Conservation (phyloP, 345 rosid genomes). For the Tarenaya hassleriana region DNA sequence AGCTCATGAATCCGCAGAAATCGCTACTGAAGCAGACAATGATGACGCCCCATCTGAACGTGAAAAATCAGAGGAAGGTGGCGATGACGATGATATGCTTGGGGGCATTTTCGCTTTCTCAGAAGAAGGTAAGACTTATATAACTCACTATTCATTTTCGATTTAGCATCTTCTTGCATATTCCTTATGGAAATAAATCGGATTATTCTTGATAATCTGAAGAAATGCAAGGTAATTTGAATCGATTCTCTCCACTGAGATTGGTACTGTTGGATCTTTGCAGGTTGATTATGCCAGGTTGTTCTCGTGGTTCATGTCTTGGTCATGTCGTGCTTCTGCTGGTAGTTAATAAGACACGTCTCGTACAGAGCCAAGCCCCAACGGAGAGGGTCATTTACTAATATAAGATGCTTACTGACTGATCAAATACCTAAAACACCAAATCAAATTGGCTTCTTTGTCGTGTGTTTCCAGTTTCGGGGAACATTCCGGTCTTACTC, state of each 20-base stretch:
- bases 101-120: slow-evolving; percentile 94
- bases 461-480: slow-evolving; percentile 18
- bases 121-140: slow-evolving; percentile 61
- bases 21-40: slow-evolving; percentile 35
- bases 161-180: background rate
- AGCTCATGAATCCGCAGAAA: slow-evolving; percentile 35
- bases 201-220: background rate
- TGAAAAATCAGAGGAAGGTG: slow-evolving; percentile 62
- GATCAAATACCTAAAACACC: slow-evolving; percentile 22
- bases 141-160: background rate
- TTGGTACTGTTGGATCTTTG: background rate
- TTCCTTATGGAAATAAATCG: background rate
- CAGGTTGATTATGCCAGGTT: slow-evolving; percentile 9
- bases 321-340: slow-evolving; percentile 21
- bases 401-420: slow-evolving; percentile 52
- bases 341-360: slow-evolving; percentile 9
- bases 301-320: background rate
- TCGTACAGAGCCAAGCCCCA: slow-evolving; percentile 7
- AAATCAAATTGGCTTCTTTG: slow-evolving; percentile 22
- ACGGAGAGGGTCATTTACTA: slow-evolving; percentile 34
- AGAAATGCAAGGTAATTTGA: no score
- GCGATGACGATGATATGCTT: slow-evolving; percentile 56
- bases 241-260: no score
- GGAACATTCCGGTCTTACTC: slow-evolving; percentile 28
- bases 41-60: slow-evolving; percentile 46